These are phyloP conservation scores for Leptographium wingfieldii DNA, from an alignment of 2,329 filamentous ascomycete genomes.

Conservation along the genomic window DNA sequence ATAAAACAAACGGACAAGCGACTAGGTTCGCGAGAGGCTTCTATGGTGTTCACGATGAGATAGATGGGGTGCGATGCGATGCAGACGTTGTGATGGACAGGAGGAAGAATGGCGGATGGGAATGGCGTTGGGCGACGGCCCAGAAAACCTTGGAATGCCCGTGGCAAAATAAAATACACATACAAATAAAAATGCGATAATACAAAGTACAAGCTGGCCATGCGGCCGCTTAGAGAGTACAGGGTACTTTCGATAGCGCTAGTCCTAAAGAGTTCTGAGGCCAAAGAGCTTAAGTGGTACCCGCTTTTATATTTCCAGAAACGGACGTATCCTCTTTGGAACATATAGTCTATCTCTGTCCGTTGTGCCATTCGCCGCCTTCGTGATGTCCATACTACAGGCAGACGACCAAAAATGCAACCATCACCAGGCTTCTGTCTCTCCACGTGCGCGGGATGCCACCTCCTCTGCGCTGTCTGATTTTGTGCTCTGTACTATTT, in stretches of 20 bases:
- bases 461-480: too few species aligned
- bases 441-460: not conserved
- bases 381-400: not conserved
- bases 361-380: not conserved
- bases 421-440: not conserved
- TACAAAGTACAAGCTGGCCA: too few species aligned
- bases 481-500: too few species aligned
- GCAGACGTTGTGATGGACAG: not conserved
- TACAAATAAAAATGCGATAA: not conserved
- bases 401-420: not conserved
- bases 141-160: not conserved
- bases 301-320: not conserved
- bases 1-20: not conserved
- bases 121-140: not conserved
- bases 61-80: not conserved
- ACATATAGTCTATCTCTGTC: not conserved
- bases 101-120: not conserved
- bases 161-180: not conserved
- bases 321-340: not conserved
- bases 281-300: not conserved
- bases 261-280: not conserved
- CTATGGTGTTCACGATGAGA: not conserved
- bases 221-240: not conserved
- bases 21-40: not conserved
- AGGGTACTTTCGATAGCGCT: not conserved